Percentiles rank a stretch among this genome's conserved stretches.
These are phyloP conservation scores for Magnolia sinica DNA, from an alignment of 164 flowering plant genomes.

Conservation along the genomic window DNA sequence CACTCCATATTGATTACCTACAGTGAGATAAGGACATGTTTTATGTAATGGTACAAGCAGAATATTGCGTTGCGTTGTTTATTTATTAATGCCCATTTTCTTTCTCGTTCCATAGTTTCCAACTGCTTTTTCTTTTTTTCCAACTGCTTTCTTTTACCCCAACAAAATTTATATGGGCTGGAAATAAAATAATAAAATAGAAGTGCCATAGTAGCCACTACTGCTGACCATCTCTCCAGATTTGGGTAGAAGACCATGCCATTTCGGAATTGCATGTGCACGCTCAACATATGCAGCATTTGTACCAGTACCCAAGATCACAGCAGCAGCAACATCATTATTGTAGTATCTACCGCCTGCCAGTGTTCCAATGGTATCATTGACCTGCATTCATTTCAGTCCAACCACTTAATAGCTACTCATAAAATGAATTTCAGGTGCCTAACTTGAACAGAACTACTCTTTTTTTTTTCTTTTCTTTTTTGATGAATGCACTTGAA, in stretches of 20 bases:
- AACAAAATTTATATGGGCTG: not conserved
- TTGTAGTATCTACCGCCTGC: conserved; percentile 85
- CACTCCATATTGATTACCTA: conserved; percentile 99
- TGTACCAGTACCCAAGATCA: conserved; percentile 95
- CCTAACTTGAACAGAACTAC: not conserved
- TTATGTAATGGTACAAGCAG: not conserved
- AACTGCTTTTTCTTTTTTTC: not conserved
- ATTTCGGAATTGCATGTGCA: conserved; percentile 90
- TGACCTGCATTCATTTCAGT: conserved; percentile 49
- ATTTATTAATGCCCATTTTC: not conserved
- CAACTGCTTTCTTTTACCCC: not conserved
- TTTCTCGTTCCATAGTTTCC: not conserved
- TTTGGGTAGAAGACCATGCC: conserved; percentile 88
- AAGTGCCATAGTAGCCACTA: not conserved
- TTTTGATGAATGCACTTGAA: not conserved
- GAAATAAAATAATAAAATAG: not conserved
- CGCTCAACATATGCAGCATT: conserved; percentile 98
- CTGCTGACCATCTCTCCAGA: conserved; percentile 85
- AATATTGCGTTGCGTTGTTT: not conserved
- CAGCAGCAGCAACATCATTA: conserved; percentile 77
- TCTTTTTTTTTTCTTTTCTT: no score
- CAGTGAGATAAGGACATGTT: conserved; percentile 7
- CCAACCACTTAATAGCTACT: not conserved
- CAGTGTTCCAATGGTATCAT: conserved; percentile 93
- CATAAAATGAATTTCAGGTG: not conserved